Evolutionary conservation across 2,329 filamentous ascomycete genomes (phyloP).

Genomic region (Hypomyces perniciosus): DNA sequence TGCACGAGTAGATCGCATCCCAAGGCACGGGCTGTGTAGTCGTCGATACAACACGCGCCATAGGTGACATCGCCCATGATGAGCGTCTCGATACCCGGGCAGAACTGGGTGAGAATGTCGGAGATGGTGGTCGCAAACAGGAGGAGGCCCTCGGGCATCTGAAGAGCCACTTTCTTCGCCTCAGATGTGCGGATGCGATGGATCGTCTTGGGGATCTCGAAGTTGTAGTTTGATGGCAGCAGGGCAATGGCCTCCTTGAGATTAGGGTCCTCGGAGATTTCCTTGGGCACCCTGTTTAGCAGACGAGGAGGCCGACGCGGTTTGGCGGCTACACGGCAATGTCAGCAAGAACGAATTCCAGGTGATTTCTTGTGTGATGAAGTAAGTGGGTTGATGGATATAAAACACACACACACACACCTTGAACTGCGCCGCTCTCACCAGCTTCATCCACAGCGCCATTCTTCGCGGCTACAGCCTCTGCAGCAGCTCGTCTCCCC

Average conservation of each 20-base stretch:
- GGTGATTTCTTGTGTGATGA: neutral
- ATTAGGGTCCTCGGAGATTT: slow-evolving; percentile 77
- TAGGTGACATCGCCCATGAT: slow-evolving; percentile 99
- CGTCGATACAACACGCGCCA: slow-evolving; percentile 96
- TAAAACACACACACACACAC: slow-evolving; percentile 40
- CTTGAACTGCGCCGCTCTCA: slow-evolving; percentile 35
- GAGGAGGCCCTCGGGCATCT: slow-evolving; percentile 92
- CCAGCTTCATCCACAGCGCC: slow-evolving; percentile 20
- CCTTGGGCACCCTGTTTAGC: slow-evolving; percentile 84
- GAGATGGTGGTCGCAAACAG: slow-evolving; percentile 97
- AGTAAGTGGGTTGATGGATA: neutral
- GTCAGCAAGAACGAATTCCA: slow-evolving; percentile 7
- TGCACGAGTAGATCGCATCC: slow-evolving; percentile 93
- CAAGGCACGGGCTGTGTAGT: slow-evolving; percentile 90
- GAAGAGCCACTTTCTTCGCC: slow-evolving; percentile 81
- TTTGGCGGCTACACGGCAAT: slow-evolving; percentile 51
- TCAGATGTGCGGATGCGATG: slow-evolving; percentile 79
- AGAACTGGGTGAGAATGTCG: slow-evolving; percentile 92
- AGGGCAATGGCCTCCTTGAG: slow-evolving; percentile 84
- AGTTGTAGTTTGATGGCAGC: slow-evolving; percentile 93
- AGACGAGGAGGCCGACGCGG: slow-evolving; percentile 68
- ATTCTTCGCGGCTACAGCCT: slow-evolving; percentile 47
- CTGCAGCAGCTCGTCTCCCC: slow-evolving; percentile 67
- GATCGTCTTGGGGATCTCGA: slow-evolving; percentile 97
- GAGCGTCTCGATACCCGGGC: slow-evolving; percentile 80